Percentiles rank a stretch among this genome's conserved stretches.
Conservation (phyloP, 257 asterid genomes). For the Oldenlandia corymbosa region DNA sequence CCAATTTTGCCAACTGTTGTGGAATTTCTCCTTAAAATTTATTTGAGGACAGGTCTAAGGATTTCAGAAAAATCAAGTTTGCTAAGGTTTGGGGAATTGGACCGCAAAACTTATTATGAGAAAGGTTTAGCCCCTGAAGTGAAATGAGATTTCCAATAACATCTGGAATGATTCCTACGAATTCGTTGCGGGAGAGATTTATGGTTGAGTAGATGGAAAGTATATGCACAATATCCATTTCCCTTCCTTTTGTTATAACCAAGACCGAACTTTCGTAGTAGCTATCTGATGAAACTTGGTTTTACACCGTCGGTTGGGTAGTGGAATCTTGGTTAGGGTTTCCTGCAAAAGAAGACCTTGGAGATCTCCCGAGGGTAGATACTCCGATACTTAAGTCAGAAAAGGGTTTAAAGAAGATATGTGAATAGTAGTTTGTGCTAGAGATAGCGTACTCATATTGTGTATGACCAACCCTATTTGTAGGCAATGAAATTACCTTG, state of each 20-base stretch:
- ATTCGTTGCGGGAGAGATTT: conserved; percentile 22
- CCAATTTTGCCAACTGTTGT: conserved; percentile 8
- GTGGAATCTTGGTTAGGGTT: too few species aligned
- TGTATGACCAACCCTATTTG: too few species aligned
- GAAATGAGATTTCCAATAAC: too few species aligned
- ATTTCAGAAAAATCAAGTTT: conserved; percentile 18
- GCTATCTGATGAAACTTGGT: too few species aligned
- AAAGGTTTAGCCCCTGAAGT: conserved; percentile 14
- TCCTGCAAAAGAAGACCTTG: too few species aligned
- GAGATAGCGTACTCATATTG: too few species aligned
- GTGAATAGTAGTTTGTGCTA: too few species aligned
- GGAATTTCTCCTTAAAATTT: conserved; percentile 29
- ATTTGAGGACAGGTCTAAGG: conserved; percentile 28
- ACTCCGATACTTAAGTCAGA: too few species aligned
- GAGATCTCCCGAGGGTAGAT: too few species aligned
- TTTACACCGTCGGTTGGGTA: too few species aligned
- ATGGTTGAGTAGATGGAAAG: background rate
- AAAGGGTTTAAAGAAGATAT: too few species aligned
- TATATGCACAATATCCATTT: background rate
- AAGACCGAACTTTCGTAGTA: conserved; percentile 2
- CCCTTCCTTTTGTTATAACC: conserved; percentile 1
- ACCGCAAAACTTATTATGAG: conserved; percentile 23
- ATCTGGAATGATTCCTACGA: conserved; percentile 17
- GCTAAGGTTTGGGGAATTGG: conserved; percentile 21
- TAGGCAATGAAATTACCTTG: too few species aligned